These are phyloP conservation scores for Leccinum subgranulosum DNA, from an alignment of 768 basidiomycete species.

Conservation along the genomic window DNA sequence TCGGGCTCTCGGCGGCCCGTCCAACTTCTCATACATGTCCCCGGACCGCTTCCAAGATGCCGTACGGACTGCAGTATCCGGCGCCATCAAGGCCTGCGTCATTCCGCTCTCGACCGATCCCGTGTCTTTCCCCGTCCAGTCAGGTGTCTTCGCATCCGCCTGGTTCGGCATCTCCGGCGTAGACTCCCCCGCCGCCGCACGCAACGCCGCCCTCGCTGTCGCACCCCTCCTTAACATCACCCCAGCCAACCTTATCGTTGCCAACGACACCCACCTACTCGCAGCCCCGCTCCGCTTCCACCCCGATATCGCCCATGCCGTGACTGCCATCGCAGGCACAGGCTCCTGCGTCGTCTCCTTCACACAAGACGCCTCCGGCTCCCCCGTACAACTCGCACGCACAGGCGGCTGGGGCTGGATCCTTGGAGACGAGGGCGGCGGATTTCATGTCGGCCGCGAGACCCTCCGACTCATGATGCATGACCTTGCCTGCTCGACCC, in stretches of 20 bases:
- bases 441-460: conserved; percentile 76
- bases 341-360: conserved; percentile 76
- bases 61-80: conserved; percentile 48
- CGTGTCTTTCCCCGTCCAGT: conserved; percentile 37
- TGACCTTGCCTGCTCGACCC: conserved; percentile 50
- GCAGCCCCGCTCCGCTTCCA: conserved; percentile 71
- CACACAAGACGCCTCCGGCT: conserved; percentile 36
- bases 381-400: conserved; percentile 62
- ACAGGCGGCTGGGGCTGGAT: conserved; percentile 85
- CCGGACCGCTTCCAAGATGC: conserved; percentile 54
- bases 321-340: conserved; percentile 79
- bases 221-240: conserved; percentile 59
- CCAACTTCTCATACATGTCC: conserved; percentile 82
- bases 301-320: conserved; percentile 55
- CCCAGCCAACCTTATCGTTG: conserved; percentile 51
- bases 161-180: conserved; percentile 87
- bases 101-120: conserved; percentile 36
- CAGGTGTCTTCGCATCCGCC: conserved; percentile 54
- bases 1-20: conserved; percentile 70
- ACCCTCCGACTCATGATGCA: conserved; percentile 64
- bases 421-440: conserved; percentile 80
- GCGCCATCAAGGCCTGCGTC: conserved; percentile 50
- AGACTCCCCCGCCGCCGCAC: conserved; percentile 65
- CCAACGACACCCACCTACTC: conserved; percentile 84
- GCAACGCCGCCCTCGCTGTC: conserved; percentile 50